Base-by-base conservation (phyloP, 2,329 filamentous ascomycete genomes). In the Alternaria rosae region DNA sequence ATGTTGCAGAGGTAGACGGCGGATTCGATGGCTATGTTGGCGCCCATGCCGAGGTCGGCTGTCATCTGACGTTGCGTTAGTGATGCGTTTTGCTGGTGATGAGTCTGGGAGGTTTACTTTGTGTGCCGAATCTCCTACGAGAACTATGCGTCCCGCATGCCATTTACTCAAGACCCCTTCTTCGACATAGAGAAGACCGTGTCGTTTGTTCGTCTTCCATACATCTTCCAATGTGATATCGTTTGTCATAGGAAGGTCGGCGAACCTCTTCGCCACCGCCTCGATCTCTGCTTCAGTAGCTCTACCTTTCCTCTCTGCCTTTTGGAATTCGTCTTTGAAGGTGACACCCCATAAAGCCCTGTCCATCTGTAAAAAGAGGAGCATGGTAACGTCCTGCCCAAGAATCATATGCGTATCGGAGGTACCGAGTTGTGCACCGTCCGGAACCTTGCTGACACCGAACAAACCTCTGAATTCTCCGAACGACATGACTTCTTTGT, bases 51-150 rank as follows among this genome's bases (percentile, higher is more conserved):
- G 8, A 68, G 45, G 38, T 70, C 61, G 45, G 70, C 57, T 43
- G 65, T 70, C 65, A 72, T 70, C 64, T 70, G 20, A 3, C n/a
- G 1, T n/a, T 11, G 13, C 3, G 12, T 54, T n/a, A 50, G 44
- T 7, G n/a, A 5, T 23, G 6, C 6, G 12, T 21, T 25, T 23
- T 61, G 8, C 8, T 30, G 28, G 7, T 13, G 23, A 47, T 17
- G n/a, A 6, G 26, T 38, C 5, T 3, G 45, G 4, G 28, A 12
- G 7, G 13, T 3, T 21, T 57, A 66, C 80, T 75, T 83, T 83
- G 62, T 83, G 81, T 7, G 76, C 79, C 1, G 81, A 73, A 63
- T 83, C 82, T 0, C 81, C 82, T 6, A 83, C 74, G 1, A 76
- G 69, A 2, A 83, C 71, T 4, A 81, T 76, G 10, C 82, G 69